phyloP scores from a whole-genome alignment of 2,329 filamentous ascomycete species.

The Fusarium albidum region DNA sequence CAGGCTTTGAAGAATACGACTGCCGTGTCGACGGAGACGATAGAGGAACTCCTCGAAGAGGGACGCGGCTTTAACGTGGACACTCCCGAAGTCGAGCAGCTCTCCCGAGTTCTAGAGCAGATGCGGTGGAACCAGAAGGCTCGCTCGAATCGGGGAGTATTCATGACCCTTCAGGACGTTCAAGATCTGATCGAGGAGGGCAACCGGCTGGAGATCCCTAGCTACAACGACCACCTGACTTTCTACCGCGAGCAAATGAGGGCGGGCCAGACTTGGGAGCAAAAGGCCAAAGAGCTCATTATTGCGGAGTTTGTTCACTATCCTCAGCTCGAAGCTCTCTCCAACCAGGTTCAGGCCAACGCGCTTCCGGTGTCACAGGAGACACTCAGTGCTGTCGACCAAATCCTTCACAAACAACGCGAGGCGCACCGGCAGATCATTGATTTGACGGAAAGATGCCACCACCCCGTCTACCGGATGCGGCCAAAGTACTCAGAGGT shows the following conservation, averaged over 20 bases:
- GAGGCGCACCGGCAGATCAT: constrained; percentile 91
- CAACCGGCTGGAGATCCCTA: constrained; percentile 77
- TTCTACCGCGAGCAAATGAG: constrained; percentile 79
- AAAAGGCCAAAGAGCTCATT: constrained; percentile 91
- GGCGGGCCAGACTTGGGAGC: constrained; percentile 87
- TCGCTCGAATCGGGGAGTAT: constrained; percentile 66
- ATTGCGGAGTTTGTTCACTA: constrained; percentile 92
- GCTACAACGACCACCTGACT: constrained; percentile 80
- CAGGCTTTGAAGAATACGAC: constrained; percentile 73
- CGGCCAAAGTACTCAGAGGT: constrained; percentile 90
- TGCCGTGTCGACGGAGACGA: constrained; percentile 71
- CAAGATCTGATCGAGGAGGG: constrained; percentile 80
- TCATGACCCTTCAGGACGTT: constrained; percentile 81
- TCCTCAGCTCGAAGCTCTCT: constrained; percentile 91
- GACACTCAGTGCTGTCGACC: constrained; percentile 83
- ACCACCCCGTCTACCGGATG: constrained; percentile 76
- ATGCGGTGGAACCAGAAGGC: constrained; percentile 89
- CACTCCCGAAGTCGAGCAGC: constrained; percentile 83
- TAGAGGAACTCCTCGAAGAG: constrained; percentile 90
- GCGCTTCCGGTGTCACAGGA: constrained; percentile 82
- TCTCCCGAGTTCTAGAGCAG: constrained; percentile 83
- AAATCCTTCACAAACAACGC: constrained; percentile 93
- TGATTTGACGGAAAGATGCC: constrained; percentile 80
- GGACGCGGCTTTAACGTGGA: constrained; percentile 91
- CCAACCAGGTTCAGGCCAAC: constrained; percentile 75